phyloP scores from a whole-genome alignment of 2,329 filamentous ascomycete species.

The Botrytis elliptica region DNA sequence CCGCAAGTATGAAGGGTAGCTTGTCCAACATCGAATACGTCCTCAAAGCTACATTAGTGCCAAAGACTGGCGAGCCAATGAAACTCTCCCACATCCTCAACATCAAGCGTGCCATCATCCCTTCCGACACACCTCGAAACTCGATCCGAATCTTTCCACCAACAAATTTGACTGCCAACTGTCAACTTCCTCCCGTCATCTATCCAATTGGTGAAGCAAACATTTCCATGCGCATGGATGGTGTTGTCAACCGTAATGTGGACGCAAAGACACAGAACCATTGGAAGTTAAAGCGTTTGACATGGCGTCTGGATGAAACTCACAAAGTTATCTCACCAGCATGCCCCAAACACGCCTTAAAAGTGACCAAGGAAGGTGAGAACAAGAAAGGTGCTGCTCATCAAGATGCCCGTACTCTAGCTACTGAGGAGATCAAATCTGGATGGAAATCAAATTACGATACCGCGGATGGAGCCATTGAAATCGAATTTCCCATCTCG shows the following conservation, averaged over 20 bases:
- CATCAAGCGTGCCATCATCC: slow-evolving; percentile 73
- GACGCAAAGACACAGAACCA: slow-evolving; percentile 69
- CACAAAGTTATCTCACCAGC: slow-evolving; percentile 76
- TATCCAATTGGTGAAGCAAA: slow-evolving; percentile 83
- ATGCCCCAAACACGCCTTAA: slow-evolving; percentile 71
- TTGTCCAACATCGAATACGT: slow-evolving; percentile 76
- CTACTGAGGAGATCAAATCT: slow-evolving; percentile 74
- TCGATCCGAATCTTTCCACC: slow-evolving; percentile 94
- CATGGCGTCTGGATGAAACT: slow-evolving; percentile 90
- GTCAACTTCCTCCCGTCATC: slow-evolving; percentile 78
- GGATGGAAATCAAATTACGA: slow-evolving; percentile 82
- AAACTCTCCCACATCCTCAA: slow-evolving; percentile 67
- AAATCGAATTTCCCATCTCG: slow-evolving; percentile 72
- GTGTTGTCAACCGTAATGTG: slow-evolving; percentile 71
- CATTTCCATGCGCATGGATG: slow-evolving; percentile 77
- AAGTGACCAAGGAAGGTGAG: slow-evolving; percentile 44
- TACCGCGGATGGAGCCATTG: slow-evolving; percentile 68
- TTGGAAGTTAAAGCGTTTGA: slow-evolving; percentile 88
- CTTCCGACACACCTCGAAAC: slow-evolving; percentile 77
- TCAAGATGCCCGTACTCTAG: slow-evolving; percentile 73
- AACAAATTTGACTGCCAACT: slow-evolving; percentile 85
- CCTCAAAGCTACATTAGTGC: slow-evolving; percentile 65
- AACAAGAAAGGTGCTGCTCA: slow-evolving; percentile 68
- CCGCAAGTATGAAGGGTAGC: slow-evolving; percentile 73
- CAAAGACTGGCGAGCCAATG: slow-evolving; percentile 60